A percentile compares a stretch with the other conserved stretches of the same genome.
Evolutionary conservation across 169 alveolate species (phyloP).

Genomic region (Plasmodium ovale): DNA sequence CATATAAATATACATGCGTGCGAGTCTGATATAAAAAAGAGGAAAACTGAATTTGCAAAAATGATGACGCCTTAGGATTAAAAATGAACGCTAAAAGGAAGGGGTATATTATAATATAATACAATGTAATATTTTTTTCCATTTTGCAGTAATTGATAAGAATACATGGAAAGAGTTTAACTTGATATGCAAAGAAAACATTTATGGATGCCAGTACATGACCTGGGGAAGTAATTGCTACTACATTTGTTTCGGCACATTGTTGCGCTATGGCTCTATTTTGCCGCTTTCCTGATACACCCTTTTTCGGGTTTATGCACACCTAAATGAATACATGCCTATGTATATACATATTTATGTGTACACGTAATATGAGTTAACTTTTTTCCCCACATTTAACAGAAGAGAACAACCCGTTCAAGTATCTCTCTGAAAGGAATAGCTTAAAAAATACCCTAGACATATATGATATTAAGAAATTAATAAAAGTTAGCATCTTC

Average conservation of each 20-base stretch:
- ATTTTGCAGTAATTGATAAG: constrained; percentile 52
- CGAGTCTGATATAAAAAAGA: no score
- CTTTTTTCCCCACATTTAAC: constrained; percentile 6
- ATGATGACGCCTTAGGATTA: no score
- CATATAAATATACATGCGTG: no score
- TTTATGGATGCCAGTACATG: constrained; percentile 68
- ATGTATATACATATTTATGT: neutral
- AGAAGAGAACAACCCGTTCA: constrained; percentile 73
- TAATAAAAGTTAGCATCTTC: constrained; percentile 55
- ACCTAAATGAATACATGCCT: neutral
- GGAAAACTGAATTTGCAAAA: no score
- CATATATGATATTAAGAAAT: constrained; percentile 69
- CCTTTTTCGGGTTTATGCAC: neutral
- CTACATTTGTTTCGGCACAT: neutral
- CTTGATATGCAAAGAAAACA: constrained; percentile 50
- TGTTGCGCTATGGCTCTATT: neutral
- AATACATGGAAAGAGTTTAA: constrained; percentile 70
- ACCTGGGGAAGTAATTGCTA: constrained; percentile 68
- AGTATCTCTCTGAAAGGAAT: constrained; percentile 41
- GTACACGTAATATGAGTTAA: neutral
- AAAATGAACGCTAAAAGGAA: neutral
- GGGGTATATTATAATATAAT: neutral
- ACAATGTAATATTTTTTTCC: neutral
- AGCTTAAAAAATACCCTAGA: constrained; percentile 39
- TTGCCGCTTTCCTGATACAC: neutral